A percentile compares a stretch with the other conserved stretches of the same genome.
phyloP scores from a whole-genome alignment of 352 stramenopile genomes.

The Globisporangium camurandrum region DNA sequence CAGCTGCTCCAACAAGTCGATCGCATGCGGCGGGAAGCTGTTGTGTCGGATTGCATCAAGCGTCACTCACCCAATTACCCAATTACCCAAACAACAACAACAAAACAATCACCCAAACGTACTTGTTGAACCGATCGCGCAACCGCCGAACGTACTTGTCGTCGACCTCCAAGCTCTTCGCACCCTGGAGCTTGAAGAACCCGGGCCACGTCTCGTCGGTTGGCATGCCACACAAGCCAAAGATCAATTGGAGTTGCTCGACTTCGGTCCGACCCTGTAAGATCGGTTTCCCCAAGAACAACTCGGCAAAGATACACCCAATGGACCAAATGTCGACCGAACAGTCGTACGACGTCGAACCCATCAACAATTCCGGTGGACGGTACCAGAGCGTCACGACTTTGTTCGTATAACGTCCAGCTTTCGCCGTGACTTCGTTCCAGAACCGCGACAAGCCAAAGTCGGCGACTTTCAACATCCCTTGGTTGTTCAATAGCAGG shows the following conservation, averaged over 20 bases:
- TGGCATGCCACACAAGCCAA: conserved; percentile 65
- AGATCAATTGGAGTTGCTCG: conserved; percentile 80
- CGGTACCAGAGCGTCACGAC: conserved; percentile 95
- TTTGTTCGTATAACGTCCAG: conserved; percentile 90
- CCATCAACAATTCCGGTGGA: conserved; percentile 89
- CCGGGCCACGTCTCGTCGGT: conserved; percentile 76
- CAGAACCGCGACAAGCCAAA: conserved; percentile 80
- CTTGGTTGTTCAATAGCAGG: conserved; percentile 75
- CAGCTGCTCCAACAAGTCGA: conserved; percentile 92
- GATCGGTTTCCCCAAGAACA: conserved; percentile 75
- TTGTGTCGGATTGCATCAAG: too few relatives aligned
- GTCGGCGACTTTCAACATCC: conserved; percentile 79
- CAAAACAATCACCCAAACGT: conserved; percentile 7
- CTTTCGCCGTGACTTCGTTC: conserved; percentile 82
- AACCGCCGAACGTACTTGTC: conserved; percentile 73
- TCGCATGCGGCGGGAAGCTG: conserved; percentile 66
- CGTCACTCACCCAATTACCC: too few relatives aligned
- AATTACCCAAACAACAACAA: too few relatives aligned
- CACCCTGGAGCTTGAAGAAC: conserved; percentile 67
- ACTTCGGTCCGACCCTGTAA: conserved; percentile 79
- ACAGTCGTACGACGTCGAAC: conserved; percentile 88
- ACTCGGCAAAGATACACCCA: conserved; percentile 80
- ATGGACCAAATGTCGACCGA: conserved; percentile 95
- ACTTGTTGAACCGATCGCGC: conserved; percentile 79
- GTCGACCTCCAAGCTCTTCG: conserved; percentile 60